Base-by-base conservation (phyloP, 1,139 yeast genomes). In the Magnusiomyces magnusii region DNA sequence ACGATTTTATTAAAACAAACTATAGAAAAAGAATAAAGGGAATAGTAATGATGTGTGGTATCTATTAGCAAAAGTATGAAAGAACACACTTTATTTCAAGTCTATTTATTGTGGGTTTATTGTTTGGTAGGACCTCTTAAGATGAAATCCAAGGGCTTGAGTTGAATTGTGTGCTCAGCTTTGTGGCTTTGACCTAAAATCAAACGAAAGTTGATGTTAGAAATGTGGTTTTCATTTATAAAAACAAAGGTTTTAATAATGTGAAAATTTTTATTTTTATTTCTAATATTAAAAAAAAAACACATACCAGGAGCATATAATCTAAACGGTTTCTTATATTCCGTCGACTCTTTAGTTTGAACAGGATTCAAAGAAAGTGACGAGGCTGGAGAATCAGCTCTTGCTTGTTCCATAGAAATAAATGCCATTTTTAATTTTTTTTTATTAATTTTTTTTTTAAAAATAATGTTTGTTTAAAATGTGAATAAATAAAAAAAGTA, bases 231-330 rank as follows among this genome's bases (percentile, higher is more conserved):
- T 27, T 3, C 44, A 13, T 51, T 21, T 7, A 15, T n/a, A 10
- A 24, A 17, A 19, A 23, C 19, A 5, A 23, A 17, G 10, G 5
- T 13, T 15, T 24, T 23, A 9, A 25, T 24, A 24, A 24, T 15
- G 25, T 21, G 25, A 2, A 24, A 3, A 24, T 25, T 24, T 2
- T 9, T 13, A 24, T 47, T 24, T 15, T 13, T 47, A 3, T 7
- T 47, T 47, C 34, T 47, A 10, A 17, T 24, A 23, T 21, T 15
- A 23, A 47, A 23, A 25, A 15, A 24, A 47, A 23, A 2, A 24
- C 28, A 41, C 34, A 47, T 51, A 28, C 57, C 57, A 24, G 57
- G 57, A 2, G 57, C 57, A 50, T 28, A 28, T 34, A 54, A n/a
- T n/a, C 34, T 27, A 25, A 21, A 50, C 21, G 13, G 21, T 23